Evolutionary conservation across 257 asterid species (phyloP).

Genomic region (Nemophila menziesii): DNA sequence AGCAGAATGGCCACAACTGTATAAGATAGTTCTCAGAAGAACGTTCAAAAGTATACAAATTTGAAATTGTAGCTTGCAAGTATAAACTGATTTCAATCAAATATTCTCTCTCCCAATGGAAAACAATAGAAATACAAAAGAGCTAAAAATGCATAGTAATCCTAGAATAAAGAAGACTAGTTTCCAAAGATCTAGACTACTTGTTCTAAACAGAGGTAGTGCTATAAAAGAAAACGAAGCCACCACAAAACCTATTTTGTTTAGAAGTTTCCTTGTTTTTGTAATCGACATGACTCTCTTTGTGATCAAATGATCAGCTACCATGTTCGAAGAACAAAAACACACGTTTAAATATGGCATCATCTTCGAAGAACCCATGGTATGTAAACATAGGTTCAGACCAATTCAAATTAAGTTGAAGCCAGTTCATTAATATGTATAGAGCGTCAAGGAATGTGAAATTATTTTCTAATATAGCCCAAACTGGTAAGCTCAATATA

Average conservation of each 20-base stretch:
- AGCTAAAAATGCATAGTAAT: neutral
- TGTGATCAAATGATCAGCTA: neutral
- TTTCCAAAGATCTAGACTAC: neutral
- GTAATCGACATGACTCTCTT: neutral
- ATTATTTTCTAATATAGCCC: neutral
- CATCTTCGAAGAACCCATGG: neutral
- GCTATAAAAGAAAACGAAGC: neutral
- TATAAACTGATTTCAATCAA: no score
- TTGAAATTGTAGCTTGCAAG: no score
- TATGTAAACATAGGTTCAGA: no score
- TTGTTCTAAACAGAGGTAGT: neutral
- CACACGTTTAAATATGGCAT: neutral
- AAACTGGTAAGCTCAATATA: neutral
- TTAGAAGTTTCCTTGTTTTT: neutral
- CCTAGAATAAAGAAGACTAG: neutral
- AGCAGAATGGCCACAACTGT: no score
- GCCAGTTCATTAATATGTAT: neutral
- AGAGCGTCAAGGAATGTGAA: neutral
- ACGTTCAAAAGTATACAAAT: no score
- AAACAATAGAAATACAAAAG: neutral
- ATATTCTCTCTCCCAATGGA: neutral
- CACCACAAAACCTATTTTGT: neutral
- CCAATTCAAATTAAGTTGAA: no score
- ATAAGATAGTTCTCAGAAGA: no score
- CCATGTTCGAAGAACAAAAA: neutral